phyloP scores from a whole-genome alignment of 2,329 filamentous ascomycete species.

The Ilyonectria destructans region DNA sequence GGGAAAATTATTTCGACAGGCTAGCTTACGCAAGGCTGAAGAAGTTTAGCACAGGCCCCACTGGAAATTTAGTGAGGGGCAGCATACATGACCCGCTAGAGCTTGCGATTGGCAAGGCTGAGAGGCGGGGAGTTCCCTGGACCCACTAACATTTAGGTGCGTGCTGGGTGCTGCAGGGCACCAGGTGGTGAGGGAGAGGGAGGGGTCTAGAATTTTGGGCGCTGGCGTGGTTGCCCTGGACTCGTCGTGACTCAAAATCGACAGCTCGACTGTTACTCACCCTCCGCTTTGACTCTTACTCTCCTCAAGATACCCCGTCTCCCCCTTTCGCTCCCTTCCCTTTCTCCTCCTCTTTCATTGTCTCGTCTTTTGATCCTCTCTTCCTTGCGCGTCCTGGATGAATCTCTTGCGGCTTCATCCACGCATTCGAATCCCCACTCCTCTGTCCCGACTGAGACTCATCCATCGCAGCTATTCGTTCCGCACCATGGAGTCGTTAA shows the following conservation, averaged over 20 bases:
- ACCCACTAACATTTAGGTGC: slow-evolving; percentile 25
- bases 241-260: slow-evolving; percentile 32
- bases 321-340: slow-evolving; percentile 36
- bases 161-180: slow-evolving; percentile 24
- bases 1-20: slow-evolving; percentile 34
- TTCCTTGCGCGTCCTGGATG: slow-evolving; percentile 52
- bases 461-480: slow-evolving; percentile 55
- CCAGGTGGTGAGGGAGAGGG: slow-evolving; percentile 16
- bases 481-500: slow-evolving; percentile 71
- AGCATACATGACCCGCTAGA: slow-evolving; percentile 17
- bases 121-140: slow-evolving; percentile 22
- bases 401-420: slow-evolving; percentile 54
- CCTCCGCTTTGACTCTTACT: slow-evolving; percentile 20
- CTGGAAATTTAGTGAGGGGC: slow-evolving; percentile 34
- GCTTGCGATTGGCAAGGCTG: slow-evolving; percentile 31
- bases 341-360: slow-evolving; percentile 38
- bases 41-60: slow-evolving; percentile 25
- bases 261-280: slow-evolving; percentile 31
- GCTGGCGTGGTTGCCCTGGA: slow-evolving; percentile 15
- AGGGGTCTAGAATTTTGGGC: slow-evolving; percentile 27
- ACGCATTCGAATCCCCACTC: slow-evolving; percentile 49
- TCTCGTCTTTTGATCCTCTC: slow-evolving; percentile 33
- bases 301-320: slow-evolving; percentile 31
- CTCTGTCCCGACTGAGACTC: slow-evolving; percentile 42
- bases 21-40: slow-evolving; percentile 32